Base-by-base conservation (phyloP, 2,329 filamentous ascomycete genomes). In the Apiospora marii region DNA sequence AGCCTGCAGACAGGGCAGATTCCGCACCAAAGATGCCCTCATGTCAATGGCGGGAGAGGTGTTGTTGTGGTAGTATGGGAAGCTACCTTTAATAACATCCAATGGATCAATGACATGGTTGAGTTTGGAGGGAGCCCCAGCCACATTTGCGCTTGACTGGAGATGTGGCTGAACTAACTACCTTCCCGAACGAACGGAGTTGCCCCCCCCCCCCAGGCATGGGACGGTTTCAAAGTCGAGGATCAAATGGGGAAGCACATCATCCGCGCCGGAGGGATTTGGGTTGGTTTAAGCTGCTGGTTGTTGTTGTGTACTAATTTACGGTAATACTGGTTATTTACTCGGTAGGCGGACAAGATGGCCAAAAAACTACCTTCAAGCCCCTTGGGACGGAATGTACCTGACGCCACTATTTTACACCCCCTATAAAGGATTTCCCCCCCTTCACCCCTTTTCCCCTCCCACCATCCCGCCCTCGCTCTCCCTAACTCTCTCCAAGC, bases 1-100 rank as follows among this genome's bases (percentile, higher is more conserved):
- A n/a, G 58, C 34, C 34, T 41, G 58, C 58, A 41, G 34, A 41
- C 34, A 19, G 30, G 30, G 30, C 34, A 64, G 19, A 10, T 7
- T 64, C 34, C 58, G 58, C 58, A 64, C 58, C 58, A 41, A 41
- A 68, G 67, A 68, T 30, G 67, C n/a, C 58, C 58, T 64, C 58
- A 64, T 64, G 14, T 41, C 58, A 64, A 64, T 64, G 58, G 34
- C 22, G 58, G 58, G 58, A 64, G 58, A 64, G 34, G 19, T 64
- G 58, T 64, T 41, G 34, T 64, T 19, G 30, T 64, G 41, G n/a
- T 22, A 34, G 34, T 41, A 41, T 34, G 49, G 13, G 16, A 41
- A 41, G 58, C 19, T 64, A 64, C 7, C 27, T 61, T 34, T 41
- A 19, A 12, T 34, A 5, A 10, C 41, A 10, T 64, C 37, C 30